Base-by-base conservation (phyloP, 306 rosid species). In the Pyrus betulifolia region DNA sequence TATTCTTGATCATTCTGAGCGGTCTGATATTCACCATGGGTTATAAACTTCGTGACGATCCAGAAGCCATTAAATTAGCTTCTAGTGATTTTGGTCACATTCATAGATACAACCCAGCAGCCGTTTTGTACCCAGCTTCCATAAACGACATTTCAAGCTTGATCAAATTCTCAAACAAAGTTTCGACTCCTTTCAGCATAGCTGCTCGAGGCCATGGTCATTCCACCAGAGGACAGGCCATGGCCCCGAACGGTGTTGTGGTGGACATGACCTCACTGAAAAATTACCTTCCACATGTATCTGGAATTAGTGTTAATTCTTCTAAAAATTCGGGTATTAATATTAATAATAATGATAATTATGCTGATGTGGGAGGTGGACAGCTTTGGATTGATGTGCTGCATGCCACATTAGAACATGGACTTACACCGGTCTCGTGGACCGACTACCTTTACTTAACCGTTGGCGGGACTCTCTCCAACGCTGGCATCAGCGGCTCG, bases 401-500 rank as follows among this genome's bases (percentile, higher is more conserved):
- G 31, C 65, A 82, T n/a, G 76, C 83, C 66, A 80, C 92, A 1
- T 84, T 87, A 11, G 75, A 77, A 70, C 82, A 82, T 74, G 97
- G 94, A 77, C 73, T 89, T 62, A 76, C 97, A 77, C 94, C 92
- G 11, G 79, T 80, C 31, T 83, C 97, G 0, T 91, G 92, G 92
- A 91, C 97, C 3, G 97, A 91, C 81, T 91, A 91, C 66, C 30
- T 91, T 63, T 83, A 86, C 79, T 18, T 91, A 38, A 86, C 94
- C 13, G 85, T 91, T 15, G 97, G 94, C 7, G 97, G 97, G 8
- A 91, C 97, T 2, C 92, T 91, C 11, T 91, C 96, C 15, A 91
- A 91, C 46, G 92, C 87, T 23, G 96, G 96, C 59, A 87, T 91
- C 49, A 67, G 96, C 30, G 96, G 96, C 22, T 87, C 83, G 42